Conservation (phyloP, 441 rosid genomes). For the Omphalea diandra region DNA sequence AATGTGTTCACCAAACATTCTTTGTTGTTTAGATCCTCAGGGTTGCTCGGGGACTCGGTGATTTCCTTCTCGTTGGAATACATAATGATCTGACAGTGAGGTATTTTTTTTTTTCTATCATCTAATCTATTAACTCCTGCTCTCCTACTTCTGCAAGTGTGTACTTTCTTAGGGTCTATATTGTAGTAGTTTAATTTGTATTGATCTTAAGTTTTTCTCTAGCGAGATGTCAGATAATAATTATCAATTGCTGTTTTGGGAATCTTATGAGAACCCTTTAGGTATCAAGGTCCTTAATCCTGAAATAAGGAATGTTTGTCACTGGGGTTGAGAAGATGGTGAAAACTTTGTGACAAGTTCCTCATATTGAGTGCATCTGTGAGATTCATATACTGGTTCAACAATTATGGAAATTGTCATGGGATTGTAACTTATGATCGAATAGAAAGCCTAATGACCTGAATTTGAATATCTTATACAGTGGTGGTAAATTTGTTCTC, state of each 20-base stretch:
- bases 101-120: constrained; percentile 28
- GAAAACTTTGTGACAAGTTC: neutral
- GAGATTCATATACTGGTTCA: too few species aligned
- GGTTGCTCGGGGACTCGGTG: constrained; percentile 67
- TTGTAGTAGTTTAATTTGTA: constrained; percentile 1
- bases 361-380: too few species aligned
- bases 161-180: neutral
- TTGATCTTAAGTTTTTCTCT: too few species aligned
- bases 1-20: constrained; percentile 8
- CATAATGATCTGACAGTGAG: constrained; percentile 66
- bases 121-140: neutral
- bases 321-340: neutral
- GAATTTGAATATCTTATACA: too few species aligned
- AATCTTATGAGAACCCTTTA: neutral
- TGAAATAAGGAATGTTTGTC: neutral
- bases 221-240: too few species aligned
- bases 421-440: too few species aligned
- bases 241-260: neutral
- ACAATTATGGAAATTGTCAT: too few species aligned
- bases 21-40: constrained; percentile 45
- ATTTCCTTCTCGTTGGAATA: constrained; percentile 74
- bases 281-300: neutral
- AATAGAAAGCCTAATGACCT: too few species aligned
- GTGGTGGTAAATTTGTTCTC: too few species aligned
- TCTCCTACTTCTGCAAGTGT: neutral